Evolutionary conservation across 169 alveolate genomes (phyloP).

Genomic region (Cryptosporidium bovis): DNA sequence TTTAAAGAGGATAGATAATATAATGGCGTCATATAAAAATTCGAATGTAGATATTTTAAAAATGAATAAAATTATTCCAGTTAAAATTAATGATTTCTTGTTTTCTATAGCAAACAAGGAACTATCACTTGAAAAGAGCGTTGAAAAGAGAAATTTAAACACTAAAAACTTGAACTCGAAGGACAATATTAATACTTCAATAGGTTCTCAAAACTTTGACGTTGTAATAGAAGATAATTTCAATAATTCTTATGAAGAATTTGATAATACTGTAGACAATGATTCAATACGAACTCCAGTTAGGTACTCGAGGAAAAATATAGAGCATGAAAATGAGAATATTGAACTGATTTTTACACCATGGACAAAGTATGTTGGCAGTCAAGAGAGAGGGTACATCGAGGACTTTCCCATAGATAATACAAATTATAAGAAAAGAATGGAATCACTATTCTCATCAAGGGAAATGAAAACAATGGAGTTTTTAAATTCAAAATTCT

Average conservation of each 20-base stretch:
- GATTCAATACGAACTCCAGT: conserved; percentile 25
- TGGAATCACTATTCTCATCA: conserved; percentile 40
- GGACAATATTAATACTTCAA: background rate
- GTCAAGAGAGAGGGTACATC: conserved; percentile 5
- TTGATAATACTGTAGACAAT: background rate
- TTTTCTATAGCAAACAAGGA: background rate
- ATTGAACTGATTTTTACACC: conserved; percentile 58
- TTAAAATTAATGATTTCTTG: background rate
- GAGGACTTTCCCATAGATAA: background rate
- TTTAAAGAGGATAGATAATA: background rate
- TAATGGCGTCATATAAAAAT: background rate
- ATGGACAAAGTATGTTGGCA: conserved; percentile 54
- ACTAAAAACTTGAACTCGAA: background rate
- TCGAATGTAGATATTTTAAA: conserved; percentile 24
- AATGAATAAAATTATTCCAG: conserved; percentile 15
- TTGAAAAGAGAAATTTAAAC: background rate
- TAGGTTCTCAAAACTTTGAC: background rate
- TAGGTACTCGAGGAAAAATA: background rate
- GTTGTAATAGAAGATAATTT: background rate
- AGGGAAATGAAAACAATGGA: conserved; percentile 66
- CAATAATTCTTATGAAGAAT: background rate
- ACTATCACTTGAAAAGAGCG: too few species aligned
- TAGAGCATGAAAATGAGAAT: conserved; percentile 11
- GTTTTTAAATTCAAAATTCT: conserved; percentile 32
- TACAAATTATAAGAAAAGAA: background rate